Percentiles rank a stretch among this genome's conserved stretches.
Conservation (phyloP, 768 basidiomycete genomes). For the Suillus cothurnatus region DNA sequence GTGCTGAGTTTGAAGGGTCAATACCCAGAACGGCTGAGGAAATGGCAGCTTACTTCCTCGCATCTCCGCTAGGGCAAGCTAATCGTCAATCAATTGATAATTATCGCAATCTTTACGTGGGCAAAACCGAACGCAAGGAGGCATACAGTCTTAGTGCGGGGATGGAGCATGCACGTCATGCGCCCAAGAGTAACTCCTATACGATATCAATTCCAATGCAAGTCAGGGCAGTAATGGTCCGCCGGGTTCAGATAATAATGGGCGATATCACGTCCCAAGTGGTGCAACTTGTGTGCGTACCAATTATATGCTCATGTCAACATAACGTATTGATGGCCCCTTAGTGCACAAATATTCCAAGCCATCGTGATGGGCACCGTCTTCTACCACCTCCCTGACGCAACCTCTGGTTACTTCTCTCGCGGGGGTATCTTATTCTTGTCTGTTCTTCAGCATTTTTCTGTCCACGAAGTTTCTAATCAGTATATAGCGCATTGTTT, state of each 20-base stretch:
- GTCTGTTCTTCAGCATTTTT: conserved; percentile 36
- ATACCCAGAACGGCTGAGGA: conserved; percentile 53
- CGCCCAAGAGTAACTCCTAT: conserved; percentile 47
- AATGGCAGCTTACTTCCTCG: conserved; percentile 52
- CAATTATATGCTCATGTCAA: conserved; percentile 19
- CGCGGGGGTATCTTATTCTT: conserved; percentile 87
- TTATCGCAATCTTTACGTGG: conserved; percentile 49
- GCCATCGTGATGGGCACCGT: conserved; percentile 41
- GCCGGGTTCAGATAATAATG: conserved; percentile 48
- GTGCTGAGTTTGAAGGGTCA: conserved; percentile 24
- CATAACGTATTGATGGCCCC: background rate
- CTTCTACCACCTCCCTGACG: conserved; percentile 45
- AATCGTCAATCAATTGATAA: conserved; percentile 52
- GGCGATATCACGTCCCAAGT: conserved; percentile 40
- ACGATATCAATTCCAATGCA: conserved; percentile 52
- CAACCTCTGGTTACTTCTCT: conserved; percentile 43
- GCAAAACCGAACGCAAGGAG: conserved; percentile 41
- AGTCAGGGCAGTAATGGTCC: conserved; percentile 45
- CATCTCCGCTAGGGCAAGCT: conserved; percentile 39
- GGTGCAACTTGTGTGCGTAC: conserved; percentile 28
- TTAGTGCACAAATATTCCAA: conserved; percentile 42
- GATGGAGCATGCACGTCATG: conserved; percentile 54
- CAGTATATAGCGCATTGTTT: conserved; percentile 48
- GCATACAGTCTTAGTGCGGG: conserved; percentile 52
- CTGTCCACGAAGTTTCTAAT: conserved; percentile 13